Evolutionary conservation across 2,329 filamentous ascomycete species (phyloP).

Genomic region (Sclerotinia trifoliorum): DNA sequence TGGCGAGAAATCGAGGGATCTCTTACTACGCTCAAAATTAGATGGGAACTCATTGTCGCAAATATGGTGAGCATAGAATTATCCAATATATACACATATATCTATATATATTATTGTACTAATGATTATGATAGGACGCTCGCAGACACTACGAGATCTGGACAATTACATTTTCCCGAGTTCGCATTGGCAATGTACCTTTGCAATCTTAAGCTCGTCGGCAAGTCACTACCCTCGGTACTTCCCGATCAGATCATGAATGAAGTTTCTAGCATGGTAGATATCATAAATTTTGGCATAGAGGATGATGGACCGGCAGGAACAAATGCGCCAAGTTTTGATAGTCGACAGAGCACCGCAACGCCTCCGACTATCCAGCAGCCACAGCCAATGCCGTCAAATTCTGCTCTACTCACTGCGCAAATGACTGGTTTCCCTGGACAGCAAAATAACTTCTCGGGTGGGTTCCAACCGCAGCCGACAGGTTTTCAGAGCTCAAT

Average conservation of each 20-base stretch:
- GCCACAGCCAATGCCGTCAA: constrained; percentile 73
- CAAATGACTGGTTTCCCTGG: constrained; percentile 68
- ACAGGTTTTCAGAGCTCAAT: constrained; percentile 47
- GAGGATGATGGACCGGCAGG: constrained; percentile 64
- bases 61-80: constrained; percentile 68
- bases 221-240: constrained; percentile 70
- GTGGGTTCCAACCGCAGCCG: constrained; percentile 47
- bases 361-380: constrained; percentile 60
- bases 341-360: constrained; percentile 51
- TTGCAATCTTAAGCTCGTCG: constrained; percentile 88
- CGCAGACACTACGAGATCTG: constrained; percentile 92
- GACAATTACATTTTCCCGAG: constrained; percentile 94
- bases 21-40: constrained; percentile 84
- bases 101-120: constrained; percentile 24
- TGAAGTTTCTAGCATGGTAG: constrained; percentile 98
- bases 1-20: constrained; percentile 86
- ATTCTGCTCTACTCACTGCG: constrained; percentile 59
- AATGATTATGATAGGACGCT: constrained; percentile 63
- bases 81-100: neutral
- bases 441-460: constrained; percentile 47
- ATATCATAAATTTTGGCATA: constrained; percentile 95
- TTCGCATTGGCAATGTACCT: constrained; percentile 98
- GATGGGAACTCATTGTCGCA: constrained; percentile 84
- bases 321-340: constrained; percentile 71
- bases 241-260: constrained; percentile 89